Conservation (phyloP, 352 stramenopile species). For the Hyaloperonospora arabidopsidis region DNA sequence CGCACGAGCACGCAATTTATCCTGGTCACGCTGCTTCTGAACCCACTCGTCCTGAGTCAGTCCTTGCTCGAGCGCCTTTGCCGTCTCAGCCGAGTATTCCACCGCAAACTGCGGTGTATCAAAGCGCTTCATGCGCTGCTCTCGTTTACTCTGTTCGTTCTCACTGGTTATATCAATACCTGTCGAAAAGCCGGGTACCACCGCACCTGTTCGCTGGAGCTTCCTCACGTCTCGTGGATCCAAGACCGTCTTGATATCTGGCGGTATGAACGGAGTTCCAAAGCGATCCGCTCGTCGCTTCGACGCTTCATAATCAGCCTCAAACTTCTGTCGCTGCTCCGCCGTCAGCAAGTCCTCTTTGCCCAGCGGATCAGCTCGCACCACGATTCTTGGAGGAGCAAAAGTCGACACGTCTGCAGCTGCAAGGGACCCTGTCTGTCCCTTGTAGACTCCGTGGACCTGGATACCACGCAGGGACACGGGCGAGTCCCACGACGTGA, state of each 20-base stretch:
- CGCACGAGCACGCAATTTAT: conserved; percentile 56
- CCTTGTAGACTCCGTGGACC: conserved; percentile 28
- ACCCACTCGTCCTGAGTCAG: conserved; percentile 70
- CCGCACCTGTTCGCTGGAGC: conserved; percentile 60
- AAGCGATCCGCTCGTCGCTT: conserved; percentile 61
- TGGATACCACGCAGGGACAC: conserved; percentile 44
- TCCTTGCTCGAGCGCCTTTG: conserved; percentile 47
- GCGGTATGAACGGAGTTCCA: conserved; percentile 46
- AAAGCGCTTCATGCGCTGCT: conserved; percentile 76
- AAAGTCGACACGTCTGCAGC: conserved; percentile 35
- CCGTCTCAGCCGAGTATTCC: conserved; percentile 55
- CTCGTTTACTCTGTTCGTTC: conserved; percentile 56
- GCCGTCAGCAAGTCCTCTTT: conserved; percentile 49
- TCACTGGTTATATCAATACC: conserved; percentile 64
- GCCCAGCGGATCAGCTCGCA: conserved; percentile 51
- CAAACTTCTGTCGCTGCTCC: conserved; percentile 44
- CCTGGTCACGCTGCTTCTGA: conserved; percentile 47
- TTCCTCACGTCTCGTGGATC: conserved; percentile 70
- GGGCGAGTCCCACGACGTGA: conserved; percentile 63
- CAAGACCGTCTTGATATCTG: conserved; percentile 69
- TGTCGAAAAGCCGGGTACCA: conserved; percentile 53
- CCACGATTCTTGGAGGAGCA: conserved; percentile 38
- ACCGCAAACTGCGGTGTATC: conserved; percentile 66
- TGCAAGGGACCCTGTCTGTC: conserved; percentile 20
- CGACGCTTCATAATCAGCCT: conserved; percentile 32